A percentile compares a stretch with the other conserved stretches of the same genome.
phyloP scores from a whole-genome alignment of 148 eudicot species.

The Vaccinium corymbosum region DNA sequence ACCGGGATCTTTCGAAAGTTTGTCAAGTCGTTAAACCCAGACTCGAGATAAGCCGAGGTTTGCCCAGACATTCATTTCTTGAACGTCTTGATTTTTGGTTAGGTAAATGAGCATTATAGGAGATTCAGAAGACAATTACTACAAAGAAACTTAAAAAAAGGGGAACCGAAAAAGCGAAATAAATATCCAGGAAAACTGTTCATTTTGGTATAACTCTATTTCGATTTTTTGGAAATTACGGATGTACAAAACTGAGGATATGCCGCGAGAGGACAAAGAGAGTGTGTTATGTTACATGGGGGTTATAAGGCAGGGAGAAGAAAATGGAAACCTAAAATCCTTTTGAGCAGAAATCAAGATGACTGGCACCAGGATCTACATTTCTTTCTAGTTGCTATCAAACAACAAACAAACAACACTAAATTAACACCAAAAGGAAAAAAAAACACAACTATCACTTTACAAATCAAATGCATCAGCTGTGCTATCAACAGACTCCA shows the following conservation, averaged over 20 bases:
- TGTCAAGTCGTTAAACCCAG: background rate
- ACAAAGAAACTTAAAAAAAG: background rate
- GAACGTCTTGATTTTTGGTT: background rate
- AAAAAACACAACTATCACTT: background rate
- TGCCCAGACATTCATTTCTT: background rate
- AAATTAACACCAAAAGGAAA: background rate
- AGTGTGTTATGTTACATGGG: background rate
- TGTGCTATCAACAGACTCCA: constrained; percentile 65
- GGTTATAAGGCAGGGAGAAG: background rate
- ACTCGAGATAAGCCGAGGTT: background rate
- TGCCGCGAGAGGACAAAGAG: background rate
- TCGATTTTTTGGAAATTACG: background rate
- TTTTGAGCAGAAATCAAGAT: background rate
- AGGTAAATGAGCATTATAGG: background rate
- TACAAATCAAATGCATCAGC: constrained; percentile 39
- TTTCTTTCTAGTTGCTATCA: constrained; percentile 28
- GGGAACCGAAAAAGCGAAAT: background rate
- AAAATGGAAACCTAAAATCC: background rate
- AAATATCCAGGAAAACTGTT: background rate
- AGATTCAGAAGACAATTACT: background rate
- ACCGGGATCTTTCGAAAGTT: background rate
- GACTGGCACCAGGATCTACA: background rate
- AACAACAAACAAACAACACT: constrained; percentile 11
- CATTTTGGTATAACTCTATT: background rate
- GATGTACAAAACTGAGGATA: constrained; percentile 6